Evolutionary conservation across 495 filamentous ascomycete genomes (phyloP), one percentile per base, ranked within the genome.

Genomic region (Penicillium salamii): DNA sequence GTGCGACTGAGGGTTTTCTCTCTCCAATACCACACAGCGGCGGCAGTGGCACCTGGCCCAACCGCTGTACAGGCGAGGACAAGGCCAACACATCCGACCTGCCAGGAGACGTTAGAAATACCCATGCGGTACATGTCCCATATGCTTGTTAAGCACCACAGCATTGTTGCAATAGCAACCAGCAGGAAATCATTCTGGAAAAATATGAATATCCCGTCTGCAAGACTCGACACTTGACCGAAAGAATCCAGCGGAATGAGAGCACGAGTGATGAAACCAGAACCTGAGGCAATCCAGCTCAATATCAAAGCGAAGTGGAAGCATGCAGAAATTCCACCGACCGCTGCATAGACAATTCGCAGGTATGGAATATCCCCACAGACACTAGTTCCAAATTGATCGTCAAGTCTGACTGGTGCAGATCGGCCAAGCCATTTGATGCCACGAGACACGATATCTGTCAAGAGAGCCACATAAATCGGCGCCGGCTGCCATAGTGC

Each of bases 151-250:
- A 44, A 31, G n/a, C 46, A 49, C 50, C 50, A 54, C 12, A 61
- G 12, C 15, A 61, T 32, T 11, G 29, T 46, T 8, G 57, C 44
- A 2, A 19, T 37, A 7, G 54, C 33, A 18, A 32, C 42, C 29
- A 57, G 38, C 2, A 57, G 21, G 34, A 53, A 53, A 14, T 57
- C 57, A 40, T 61, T 57, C 18, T 57, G 57, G 31, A 57, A 50
- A 36, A 53, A 57, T 9, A 57, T 36, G n/a, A 53, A 51, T n/a
- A 50, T 29, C 5, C 50, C 54, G 11, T 57, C 57, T 17, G 41
- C 46, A 20, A 61, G 37, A 3, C 19, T 49, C 13, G 36, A 15
- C 18, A 49, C 54, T 14, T 23, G 42, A 6, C 18, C 55, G 12
- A 58, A 54, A 1, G 55, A 54, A 12, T 47, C 32, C 15, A 19